Evolutionary conservation across 2,329 filamentous ascomycete genomes (phyloP).

Genomic region (Aspergillus glaucus): DNA sequence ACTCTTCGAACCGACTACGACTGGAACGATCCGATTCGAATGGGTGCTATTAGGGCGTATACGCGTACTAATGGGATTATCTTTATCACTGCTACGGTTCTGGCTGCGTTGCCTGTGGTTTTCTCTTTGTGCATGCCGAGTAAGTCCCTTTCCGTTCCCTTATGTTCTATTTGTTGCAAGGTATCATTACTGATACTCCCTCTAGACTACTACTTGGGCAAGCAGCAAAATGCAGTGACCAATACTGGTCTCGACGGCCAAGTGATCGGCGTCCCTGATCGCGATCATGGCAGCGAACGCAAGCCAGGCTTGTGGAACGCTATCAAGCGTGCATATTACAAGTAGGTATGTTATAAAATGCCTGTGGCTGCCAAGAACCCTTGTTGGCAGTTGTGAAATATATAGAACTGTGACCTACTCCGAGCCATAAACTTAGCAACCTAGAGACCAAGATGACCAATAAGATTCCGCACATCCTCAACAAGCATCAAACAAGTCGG

Average conservation of each 20-base stretch:
- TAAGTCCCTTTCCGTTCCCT: background rate
- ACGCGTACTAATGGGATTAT: constrained; percentile 32
- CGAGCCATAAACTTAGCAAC: too few species aligned
- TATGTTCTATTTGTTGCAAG: too few species aligned
- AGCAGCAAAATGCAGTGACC: constrained; percentile 20
- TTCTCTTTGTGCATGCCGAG: constrained; percentile 37
- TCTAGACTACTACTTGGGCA: constrained; percentile 25
- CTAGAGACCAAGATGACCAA: too few species aligned
- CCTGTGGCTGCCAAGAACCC: too few species aligned
- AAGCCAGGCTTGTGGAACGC: background rate
- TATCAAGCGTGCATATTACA: background rate
- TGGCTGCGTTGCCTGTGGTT: constrained; percentile 28
- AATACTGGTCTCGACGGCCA: constrained; percentile 18
- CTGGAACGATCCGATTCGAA: constrained; percentile 29
- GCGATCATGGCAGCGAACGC: background rate
- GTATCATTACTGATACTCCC: too few species aligned
- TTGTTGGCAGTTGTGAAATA: too few species aligned
- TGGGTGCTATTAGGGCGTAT: constrained; percentile 36
- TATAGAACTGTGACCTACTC: too few species aligned
- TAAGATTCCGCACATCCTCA: too few species aligned
- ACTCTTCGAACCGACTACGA: constrained; percentile 27
- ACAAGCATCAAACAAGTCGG: too few species aligned
- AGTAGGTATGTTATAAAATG: background rate
- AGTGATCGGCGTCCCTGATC: constrained; percentile 5
- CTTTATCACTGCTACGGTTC: constrained; percentile 22